Percentiles rank a stretch among this genome's conserved stretches.
Conservation (phyloP, 768 basidiomycete species). For the Coprinellus micaceus region DNA sequence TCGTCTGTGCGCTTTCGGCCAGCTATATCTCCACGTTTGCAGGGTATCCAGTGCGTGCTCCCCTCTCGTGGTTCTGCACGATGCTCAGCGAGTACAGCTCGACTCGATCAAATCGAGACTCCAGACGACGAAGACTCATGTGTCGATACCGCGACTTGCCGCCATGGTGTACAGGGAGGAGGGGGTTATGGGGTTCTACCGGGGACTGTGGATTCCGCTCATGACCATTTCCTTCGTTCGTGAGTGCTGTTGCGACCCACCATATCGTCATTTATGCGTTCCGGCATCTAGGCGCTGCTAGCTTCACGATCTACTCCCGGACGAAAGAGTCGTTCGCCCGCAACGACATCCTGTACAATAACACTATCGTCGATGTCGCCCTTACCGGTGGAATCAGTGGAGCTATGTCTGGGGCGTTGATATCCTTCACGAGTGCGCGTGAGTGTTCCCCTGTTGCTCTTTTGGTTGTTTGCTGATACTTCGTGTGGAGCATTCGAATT, state of each 20-base stretch:
- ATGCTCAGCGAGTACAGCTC: conserved; percentile 44
- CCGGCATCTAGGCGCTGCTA: conserved; percentile 74
- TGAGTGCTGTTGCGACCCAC: too few relatives aligned
- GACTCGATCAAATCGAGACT: conserved; percentile 93
- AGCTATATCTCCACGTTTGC: conserved; percentile 91
- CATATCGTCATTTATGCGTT: too few relatives aligned
- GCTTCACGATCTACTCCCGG: conserved; percentile 85
- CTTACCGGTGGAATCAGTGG: conserved; percentile 80
- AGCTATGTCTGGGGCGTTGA: conserved; percentile 83
- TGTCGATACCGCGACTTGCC: conserved; percentile 71
- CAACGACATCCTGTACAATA: conserved; percentile 53
- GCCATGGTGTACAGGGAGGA: conserved; percentile 76
- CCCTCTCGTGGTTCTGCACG: neutral
- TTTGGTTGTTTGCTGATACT: neutral
- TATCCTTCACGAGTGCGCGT: conserved; percentile 89
- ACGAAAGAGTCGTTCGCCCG: conserved; percentile 73
- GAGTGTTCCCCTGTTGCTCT: conserved; percentile 31
- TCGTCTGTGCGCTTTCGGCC: conserved; percentile 86
- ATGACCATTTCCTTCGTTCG: conserved; percentile 96
- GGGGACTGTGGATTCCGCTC: conserved; percentile 88
- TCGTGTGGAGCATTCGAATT: conserved; percentile 74
- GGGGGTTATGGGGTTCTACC: conserved; percentile 86
- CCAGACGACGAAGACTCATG: conserved; percentile 75
- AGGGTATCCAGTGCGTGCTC: conserved; percentile 72
- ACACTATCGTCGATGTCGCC: conserved; percentile 66